Percentiles rank a stretch among this genome's conserved stretches.
These are phyloP conservation scores for Heterobasidion occidentale DNA, from an alignment of 1,284 basidiomycete genomes.

Conservation along the genomic window DNA sequence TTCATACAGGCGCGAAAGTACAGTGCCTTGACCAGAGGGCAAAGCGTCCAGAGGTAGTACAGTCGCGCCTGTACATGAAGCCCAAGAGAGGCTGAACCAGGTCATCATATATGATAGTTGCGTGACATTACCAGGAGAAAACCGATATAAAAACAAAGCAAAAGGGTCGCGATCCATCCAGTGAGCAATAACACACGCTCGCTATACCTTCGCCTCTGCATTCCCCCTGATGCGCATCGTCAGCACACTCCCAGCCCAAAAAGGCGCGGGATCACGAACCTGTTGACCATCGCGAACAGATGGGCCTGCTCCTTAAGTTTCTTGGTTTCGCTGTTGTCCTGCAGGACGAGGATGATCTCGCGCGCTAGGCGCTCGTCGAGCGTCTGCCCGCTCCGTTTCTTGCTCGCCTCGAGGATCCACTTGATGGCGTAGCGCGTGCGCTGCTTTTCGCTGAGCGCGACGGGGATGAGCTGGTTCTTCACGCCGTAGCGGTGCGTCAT, in stretches of 20 bases:
- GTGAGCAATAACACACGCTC: not conserved
- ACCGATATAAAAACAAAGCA: too few relatives aligned
- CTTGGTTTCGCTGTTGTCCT: conserved; percentile 49
- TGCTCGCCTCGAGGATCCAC: conserved; percentile 59
- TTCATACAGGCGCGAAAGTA: too few relatives aligned
- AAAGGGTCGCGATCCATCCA: too few relatives aligned
- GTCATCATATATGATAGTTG: too few relatives aligned
- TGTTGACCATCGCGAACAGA: conserved; percentile 69
- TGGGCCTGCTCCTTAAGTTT: conserved; percentile 59
- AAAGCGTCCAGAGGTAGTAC: too few relatives aligned
- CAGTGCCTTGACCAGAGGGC: too few relatives aligned
- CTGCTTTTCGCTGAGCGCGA: conserved; percentile 73
- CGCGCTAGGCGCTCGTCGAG: conserved; percentile 65
- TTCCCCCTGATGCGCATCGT: conserved; percentile 7
- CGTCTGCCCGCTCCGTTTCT: conserved; percentile 40
- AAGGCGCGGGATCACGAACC: conserved; percentile 40
- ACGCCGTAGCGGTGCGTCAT: conserved; percentile 45
- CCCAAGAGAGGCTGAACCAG: too few relatives aligned
- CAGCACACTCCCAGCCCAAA: not conserved
- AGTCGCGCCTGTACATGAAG: too few relatives aligned
- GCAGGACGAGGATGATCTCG: conserved; percentile 64
- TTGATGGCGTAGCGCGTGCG: conserved; percentile 57
- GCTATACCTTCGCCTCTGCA: conserved; percentile 8
- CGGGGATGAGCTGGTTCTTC: conserved; percentile 59
- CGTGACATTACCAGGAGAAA: too few relatives aligned